Evolutionary conservation across 805 yeast species (phyloP), one percentile per base, ranked within the genome.

Genomic region (Pichia thaimueangensis): DNA sequence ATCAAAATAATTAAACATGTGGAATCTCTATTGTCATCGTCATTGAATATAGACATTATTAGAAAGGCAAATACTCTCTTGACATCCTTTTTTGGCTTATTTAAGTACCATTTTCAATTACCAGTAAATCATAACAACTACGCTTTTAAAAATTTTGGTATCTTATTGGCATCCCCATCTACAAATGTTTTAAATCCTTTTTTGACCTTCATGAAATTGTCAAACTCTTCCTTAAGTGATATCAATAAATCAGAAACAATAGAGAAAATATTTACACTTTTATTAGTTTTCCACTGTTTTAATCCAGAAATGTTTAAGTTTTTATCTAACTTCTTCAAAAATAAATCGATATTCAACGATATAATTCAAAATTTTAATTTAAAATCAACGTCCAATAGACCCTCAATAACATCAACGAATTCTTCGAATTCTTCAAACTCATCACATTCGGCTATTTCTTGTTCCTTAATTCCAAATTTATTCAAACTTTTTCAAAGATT

Each of bases 61-160:
- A 47, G 47, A 23, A 47, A 45, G 35, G 42, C 48, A 2, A 49
- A 43, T 9, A 22, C 31, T 6, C 24, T 56, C 19, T 46, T 50
- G 30, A 19, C 48, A 12, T 45, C 57, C 1, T 19, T 53, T 17
- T 30, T 53, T 21, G 51, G 52, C 11, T 43, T 56, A 4, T 50
- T 53, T 39, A 54, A 55, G 25, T 52, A 53, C 39, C 59, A 58
- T 37, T 61, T 57, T 31, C 57, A 56, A 33, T 39, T 59, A 20
- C 57, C 59, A 6, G 39, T 30, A 15, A 30, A 42, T 6, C 55
- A 54, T 39, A 42, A 42, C 7, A 50, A 51, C 39, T 58, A 54
- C 41, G 60, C 54, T 1, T 57, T 60, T 34, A 54, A 43, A 39
- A 57, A 51, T 30, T 60, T 55, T 47, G 61, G 57, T 6, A 30